A percentile compares a stretch with the other conserved stretches of the same genome.
Conservation (phyloP, 106 monocot species). For the Allium fistulosum region DNA sequence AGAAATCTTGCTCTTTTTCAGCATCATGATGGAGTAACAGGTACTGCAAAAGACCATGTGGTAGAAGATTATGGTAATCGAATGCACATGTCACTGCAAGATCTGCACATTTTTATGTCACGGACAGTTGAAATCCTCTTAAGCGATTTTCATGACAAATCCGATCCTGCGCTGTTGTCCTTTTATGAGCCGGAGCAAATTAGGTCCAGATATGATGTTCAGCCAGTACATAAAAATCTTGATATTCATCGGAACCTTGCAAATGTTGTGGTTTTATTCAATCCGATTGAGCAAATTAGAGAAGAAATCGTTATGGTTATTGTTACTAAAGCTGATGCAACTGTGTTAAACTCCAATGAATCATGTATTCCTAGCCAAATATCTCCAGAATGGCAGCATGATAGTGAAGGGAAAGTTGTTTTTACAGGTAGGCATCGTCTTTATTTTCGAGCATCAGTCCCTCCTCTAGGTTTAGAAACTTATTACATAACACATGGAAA, state of each 20-base stretch:
- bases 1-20: conserved; percentile 96
- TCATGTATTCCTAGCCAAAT: conserved; percentile 74
- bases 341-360: conserved; percentile 57
- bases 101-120: conserved; percentile 84
- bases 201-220: conserved; percentile 84
- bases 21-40: conserved; percentile 97
- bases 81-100: conserved; percentile 83
- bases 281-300: conserved; percentile 77
- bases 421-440: conserved; percentile 70
- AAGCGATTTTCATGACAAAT: conserved; percentile 46
- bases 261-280: conserved; percentile 61
- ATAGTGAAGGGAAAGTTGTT: conserved; percentile 21
- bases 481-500: conserved; percentile 59
- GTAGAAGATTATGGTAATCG: conserved; percentile 82
- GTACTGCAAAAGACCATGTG: conserved; percentile 93
- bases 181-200: conserved; percentile 72
- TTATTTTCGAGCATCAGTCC: conserved; percentile 87
- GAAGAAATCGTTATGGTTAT: conserved; percentile 87
- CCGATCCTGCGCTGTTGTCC: conserved; percentile 54
- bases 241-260: conserved; percentile 32
- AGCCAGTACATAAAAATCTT: conserved; percentile 62
- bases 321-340: conserved; percentile 54
- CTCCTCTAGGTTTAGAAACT: conserved; percentile 86
- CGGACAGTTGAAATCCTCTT: conserved; percentile 74
- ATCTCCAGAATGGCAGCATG: conserved; percentile 77